Conservation (phyloP, 495 filamentous ascomycete genomes). For the Parathielavia appendiculata region DNA sequence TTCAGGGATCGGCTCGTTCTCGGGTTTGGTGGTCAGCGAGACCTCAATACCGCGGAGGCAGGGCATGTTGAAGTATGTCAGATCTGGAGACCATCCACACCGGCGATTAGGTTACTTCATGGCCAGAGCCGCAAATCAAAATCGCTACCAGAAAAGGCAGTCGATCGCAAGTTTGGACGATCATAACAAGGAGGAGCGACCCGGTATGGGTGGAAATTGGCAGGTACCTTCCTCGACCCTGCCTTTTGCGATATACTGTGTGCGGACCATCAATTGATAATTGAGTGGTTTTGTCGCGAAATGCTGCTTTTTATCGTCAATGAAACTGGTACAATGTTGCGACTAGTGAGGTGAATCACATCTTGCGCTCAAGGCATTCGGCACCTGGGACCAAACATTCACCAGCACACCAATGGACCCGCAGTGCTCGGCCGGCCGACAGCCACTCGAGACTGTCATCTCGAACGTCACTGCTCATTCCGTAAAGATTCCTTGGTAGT, state of each 20-base stretch:
- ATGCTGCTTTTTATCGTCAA: not conserved
- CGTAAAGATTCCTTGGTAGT: not conserved
- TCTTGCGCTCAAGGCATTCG: not conserved
- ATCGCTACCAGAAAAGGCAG: no score
- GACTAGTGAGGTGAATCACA: not conserved
- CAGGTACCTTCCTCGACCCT: not conserved
- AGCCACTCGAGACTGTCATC: not conserved
- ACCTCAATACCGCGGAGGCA: constrained; percentile 44
- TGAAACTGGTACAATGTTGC: not conserved
- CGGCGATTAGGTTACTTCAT: not conserved
- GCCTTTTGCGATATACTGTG: no score
- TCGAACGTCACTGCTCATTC: not conserved
- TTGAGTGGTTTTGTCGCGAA: not conserved
- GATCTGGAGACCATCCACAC: not conserved
- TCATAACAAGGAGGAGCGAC: no score
- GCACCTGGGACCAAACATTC: not conserved
- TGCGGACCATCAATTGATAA: not conserved
- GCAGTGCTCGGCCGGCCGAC: not conserved
- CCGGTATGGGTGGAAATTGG: no score
- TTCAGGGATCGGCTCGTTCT: constrained; percentile 36
- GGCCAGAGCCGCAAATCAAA: not conserved
- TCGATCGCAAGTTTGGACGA: no score
- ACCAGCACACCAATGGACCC: not conserved
- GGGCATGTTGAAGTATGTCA: constrained; percentile 38
- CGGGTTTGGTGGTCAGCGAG: constrained; percentile 32